Percentiles rank a stretch among this genome's conserved stretches.
Evolutionary conservation across 2,329 filamentous ascomycete species (phyloP).

Genomic region (Diaporthe sp.): DNA sequence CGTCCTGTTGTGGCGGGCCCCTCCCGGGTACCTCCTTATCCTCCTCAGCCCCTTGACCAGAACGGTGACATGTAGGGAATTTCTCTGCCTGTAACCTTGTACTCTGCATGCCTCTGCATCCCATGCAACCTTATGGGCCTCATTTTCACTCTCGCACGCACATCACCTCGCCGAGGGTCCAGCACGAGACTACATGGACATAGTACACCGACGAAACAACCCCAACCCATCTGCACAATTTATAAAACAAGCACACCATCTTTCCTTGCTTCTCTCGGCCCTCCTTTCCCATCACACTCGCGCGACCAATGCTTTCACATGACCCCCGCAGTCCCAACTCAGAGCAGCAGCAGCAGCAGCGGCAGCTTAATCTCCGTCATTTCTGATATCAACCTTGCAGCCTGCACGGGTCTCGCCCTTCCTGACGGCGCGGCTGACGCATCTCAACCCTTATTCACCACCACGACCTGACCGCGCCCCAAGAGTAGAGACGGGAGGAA

Average conservation of each 20-base stretch:
- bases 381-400: constrained; percentile 21
- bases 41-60: constrained; percentile 8
- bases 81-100: constrained; percentile 20
- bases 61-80: constrained; percentile 4
- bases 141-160: constrained; percentile 29
- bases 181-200: constrained; percentile 4
- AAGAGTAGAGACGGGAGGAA: not conserved
- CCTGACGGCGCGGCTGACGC: not conserved
- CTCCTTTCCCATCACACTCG: not conserved
- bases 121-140: constrained; percentile 34
- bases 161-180: constrained; percentile 11
- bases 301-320: constrained; percentile 16
- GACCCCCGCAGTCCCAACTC: not conserved
- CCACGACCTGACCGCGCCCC: not conserved
- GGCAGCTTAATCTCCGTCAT: not conserved
- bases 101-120: constrained; percentile 12
- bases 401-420: not conserved
- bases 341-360: not conserved
- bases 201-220: constrained; percentile 28
- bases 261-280: constrained; percentile 11
- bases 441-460: not conserved
- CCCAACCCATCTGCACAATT: constrained; percentile 32
- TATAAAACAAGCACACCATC: constrained; percentile 31
- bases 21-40: constrained; percentile 10
- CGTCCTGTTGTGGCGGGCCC: constrained; percentile 13